phyloP scores from a whole-genome alignment of 2,329 filamentous ascomycete species.

The Ophiostoma ulmi region DNA sequence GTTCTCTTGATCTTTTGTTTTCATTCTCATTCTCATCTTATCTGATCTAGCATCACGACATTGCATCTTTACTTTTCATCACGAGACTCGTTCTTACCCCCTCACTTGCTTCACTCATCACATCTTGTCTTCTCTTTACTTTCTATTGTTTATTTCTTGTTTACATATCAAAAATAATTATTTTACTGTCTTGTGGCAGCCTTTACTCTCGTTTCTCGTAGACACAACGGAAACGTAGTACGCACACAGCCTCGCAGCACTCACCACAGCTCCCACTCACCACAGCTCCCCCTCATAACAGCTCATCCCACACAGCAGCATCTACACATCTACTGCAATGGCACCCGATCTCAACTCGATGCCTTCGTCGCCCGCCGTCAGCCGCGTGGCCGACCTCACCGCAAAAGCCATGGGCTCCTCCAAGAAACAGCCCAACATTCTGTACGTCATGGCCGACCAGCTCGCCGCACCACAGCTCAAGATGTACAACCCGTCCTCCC shows the following conservation, averaged over 20 bases:
- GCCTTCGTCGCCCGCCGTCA: slow-evolving; percentile 44
- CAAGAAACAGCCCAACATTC: slow-evolving; percentile 63
- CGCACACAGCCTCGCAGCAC: slow-evolving; percentile 15
- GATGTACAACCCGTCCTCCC: slow-evolving; percentile 83
- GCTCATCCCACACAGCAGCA: neutral
- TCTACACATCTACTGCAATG: slow-evolving; percentile 43
- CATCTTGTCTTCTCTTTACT: neutral
- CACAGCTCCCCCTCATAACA: neutral
- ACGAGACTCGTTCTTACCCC: neutral
- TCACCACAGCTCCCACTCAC: neutral
- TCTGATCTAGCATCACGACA: neutral
- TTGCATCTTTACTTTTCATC: neutral
- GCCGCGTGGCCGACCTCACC: slow-evolving; percentile 10
- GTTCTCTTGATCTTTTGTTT: neutral
- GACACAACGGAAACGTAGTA: slow-evolving; percentile 19
- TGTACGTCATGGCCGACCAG: slow-evolving; percentile 97
- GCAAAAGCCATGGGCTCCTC: neutral
- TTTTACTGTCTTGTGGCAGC: slow-evolving; percentile 25
- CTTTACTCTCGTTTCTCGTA: slow-evolving; percentile 18
- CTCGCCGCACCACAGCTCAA: slow-evolving; percentile 84
- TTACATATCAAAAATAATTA: slow-evolving; percentile 18
- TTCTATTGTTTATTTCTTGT: neutral
- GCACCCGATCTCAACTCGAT: slow-evolving; percentile 71
- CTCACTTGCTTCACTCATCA: neutral
- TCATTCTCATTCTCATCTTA: neutral